phyloP scores from a whole-genome alignment of 2,329 filamentous ascomycete species.

The Dothideomycetes sp. region DNA sequence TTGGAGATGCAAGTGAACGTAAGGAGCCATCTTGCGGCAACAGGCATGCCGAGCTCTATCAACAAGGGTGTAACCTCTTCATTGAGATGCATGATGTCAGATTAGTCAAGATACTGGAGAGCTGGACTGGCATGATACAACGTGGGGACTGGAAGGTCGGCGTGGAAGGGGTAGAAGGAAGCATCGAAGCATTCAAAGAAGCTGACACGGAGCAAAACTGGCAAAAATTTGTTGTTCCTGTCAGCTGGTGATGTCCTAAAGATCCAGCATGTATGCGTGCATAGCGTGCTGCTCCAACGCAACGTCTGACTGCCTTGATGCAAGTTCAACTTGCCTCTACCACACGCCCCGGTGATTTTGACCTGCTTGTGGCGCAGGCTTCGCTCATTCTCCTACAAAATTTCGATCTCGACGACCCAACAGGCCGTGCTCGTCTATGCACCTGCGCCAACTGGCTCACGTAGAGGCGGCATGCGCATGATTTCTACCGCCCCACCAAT shows the following conservation, averaged over 20 bases:
- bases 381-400: too few species aligned
- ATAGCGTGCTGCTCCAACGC: background rate
- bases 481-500: too few species aligned
- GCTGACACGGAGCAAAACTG: background rate
- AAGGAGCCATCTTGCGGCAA: background rate
- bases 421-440: too few species aligned
- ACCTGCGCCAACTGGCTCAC: too few species aligned
- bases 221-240: background rate
- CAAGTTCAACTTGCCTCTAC: too few species aligned
- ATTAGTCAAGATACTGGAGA: background rate
- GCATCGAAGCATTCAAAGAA: background rate
- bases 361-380: too few species aligned
- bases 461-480: too few species aligned
- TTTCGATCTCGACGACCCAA: too few species aligned
- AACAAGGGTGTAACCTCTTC: background rate
- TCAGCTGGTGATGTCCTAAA: slow-evolving; percentile 1
- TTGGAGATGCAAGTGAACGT: background rate
- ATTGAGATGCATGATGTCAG: background rate
- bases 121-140: background rate
- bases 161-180: background rate
- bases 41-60: background rate
- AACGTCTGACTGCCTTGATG: too few species aligned
- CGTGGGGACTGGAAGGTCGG: background rate
- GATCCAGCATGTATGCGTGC: background rate
- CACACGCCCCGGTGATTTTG: too few species aligned